Base-by-base conservation (phyloP, 495 filamentous ascomycete genomes). In the Neurospora terricola region DNA sequence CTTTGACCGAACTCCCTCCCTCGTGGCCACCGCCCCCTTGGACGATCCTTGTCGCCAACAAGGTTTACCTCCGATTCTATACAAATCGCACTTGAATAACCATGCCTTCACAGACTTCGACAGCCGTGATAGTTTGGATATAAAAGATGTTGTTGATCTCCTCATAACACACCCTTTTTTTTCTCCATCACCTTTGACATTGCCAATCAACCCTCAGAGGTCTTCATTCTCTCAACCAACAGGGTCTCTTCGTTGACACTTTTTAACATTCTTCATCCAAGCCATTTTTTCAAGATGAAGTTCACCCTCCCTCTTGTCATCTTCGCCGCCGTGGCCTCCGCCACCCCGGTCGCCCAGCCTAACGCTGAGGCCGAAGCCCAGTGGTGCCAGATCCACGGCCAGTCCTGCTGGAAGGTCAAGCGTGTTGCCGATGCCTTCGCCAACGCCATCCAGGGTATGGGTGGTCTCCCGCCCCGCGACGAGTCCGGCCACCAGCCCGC, bases 401-500 rank as follows among this genome's bases (percentile, higher is more conserved):
- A 82, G 78, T 70, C 80, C 45, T 84, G 82, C 80, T 74, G 75
- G 72, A 83, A 79, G 69, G 80, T 79, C 77, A 81, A 81, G 75
- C 79, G 78, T 59, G 81, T 78, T 27, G 81, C 82, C 66, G 77
- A 79, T 0, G 81, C 81, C 66, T 77, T 83, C 74, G 72, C 77
- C 73, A 74, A 74, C 27, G 76, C 79, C 73, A 69, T 80, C 72
- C n/a, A 70, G 30, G 6, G 72, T 7, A 68, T 70, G 70, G 54
- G 69, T 70, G 59, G 69, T 42, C 45, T 79, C 54, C 40, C 73
- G 38, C 68, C 75, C 42, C 74, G 76, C 70, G 76, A 78, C 72
- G 74, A 78, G 21, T 54, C 74, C 69, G 8, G 39, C 54, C 66
- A 73, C 43, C 72, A 71, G 9, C 72, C 72, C 3, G 72, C 78